Evolutionary conservation across 768 basidiomycete genomes (phyloP).

Genomic region (Suillus subaureus): DNA sequence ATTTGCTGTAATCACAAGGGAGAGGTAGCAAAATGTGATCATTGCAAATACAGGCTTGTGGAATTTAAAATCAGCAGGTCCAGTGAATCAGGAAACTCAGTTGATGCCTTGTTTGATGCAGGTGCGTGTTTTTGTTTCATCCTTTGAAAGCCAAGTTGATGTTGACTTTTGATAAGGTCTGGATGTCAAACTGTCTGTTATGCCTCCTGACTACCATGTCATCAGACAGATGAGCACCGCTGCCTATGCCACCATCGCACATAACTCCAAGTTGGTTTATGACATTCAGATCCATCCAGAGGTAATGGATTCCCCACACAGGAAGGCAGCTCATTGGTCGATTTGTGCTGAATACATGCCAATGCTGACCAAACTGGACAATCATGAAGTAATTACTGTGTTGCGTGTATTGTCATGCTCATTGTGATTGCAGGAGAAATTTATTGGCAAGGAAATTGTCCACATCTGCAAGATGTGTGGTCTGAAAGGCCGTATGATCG

Average conservation of each 20-base stretch:
- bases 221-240: conserved; percentile 87
- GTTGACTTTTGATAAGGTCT: conserved; percentile 63
- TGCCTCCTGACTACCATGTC: conserved; percentile 82
- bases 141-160: background rate
- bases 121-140: conserved; percentile 41
- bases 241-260: conserved; percentile 92
- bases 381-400: conserved; percentile 61
- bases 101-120: conserved; percentile 88
- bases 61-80: too few species aligned
- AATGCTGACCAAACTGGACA: conserved; percentile 83
- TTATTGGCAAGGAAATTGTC: conserved; percentile 93
- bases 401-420: conserved; percentile 12
- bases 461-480: conserved; percentile 96
- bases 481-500: conserved; percentile 92
- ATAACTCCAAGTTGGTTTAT: conserved; percentile 85
- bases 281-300: conserved; percentile 99
- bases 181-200: conserved; percentile 94
- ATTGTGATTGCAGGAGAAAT: conserved; percentile 74
- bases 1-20: conserved; percentile 89
- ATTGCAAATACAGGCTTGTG: conserved; percentile 98
- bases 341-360: conserved; percentile 85
- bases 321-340: conserved; percentile 88
- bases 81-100: conserved; percentile 46
- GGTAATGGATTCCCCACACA: conserved; percentile 89
- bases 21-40: conserved; percentile 81